These are phyloP conservation scores for Phylloboletellus chloephorus DNA, from an alignment of 1,284 basidiomycete species.

Conservation along the genomic window DNA sequence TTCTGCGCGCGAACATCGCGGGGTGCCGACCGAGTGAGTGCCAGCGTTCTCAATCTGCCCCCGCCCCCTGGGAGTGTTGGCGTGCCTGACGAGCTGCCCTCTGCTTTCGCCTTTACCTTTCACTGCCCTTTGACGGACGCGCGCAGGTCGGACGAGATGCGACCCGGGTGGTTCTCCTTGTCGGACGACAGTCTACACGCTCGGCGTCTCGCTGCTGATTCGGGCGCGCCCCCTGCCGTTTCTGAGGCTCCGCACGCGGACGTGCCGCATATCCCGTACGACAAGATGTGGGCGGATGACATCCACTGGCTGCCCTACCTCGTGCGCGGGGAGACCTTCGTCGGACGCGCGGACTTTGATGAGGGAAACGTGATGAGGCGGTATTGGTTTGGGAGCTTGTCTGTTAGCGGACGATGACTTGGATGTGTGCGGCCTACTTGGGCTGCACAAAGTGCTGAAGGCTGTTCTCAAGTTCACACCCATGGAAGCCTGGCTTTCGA, in stretches of 20 bases:
- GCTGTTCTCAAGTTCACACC: too few relatives aligned
- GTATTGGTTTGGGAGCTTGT: slow-evolving; percentile 26
- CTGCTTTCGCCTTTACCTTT: too few relatives aligned
- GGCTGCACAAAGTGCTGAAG: too few relatives aligned
- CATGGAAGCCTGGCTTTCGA: too few relatives aligned
- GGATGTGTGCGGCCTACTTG: too few relatives aligned
- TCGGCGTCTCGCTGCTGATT: not conserved
- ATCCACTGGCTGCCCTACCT: slow-evolving; percentile 34
- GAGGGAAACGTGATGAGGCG: slow-evolving; percentile 25
- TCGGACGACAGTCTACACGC: slow-evolving; percentile 19
- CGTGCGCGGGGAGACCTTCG: slow-evolving; percentile 29
- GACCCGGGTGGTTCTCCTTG: slow-evolving; percentile 36
- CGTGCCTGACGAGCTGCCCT: too few relatives aligned
- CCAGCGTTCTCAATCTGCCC: too few relatives aligned
- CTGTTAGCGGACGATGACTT: not conserved
- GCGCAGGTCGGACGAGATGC: slow-evolving; percentile 39
- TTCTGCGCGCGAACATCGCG: slow-evolving; percentile 48
- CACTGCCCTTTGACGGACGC: too few relatives aligned
- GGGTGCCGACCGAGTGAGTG: slow-evolving; percentile 55
- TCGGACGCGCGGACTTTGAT: slow-evolving; percentile 37
- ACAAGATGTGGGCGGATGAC: slow-evolving; percentile 40
- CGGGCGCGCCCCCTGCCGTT: too few relatives aligned
- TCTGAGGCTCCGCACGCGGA: not conserved
- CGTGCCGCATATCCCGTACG: slow-evolving; percentile 32
- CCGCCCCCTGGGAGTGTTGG: too few relatives aligned